Conservation (phyloP, 2,329 filamentous ascomycete genomes). For the Fusarium abutilonis region DNA sequence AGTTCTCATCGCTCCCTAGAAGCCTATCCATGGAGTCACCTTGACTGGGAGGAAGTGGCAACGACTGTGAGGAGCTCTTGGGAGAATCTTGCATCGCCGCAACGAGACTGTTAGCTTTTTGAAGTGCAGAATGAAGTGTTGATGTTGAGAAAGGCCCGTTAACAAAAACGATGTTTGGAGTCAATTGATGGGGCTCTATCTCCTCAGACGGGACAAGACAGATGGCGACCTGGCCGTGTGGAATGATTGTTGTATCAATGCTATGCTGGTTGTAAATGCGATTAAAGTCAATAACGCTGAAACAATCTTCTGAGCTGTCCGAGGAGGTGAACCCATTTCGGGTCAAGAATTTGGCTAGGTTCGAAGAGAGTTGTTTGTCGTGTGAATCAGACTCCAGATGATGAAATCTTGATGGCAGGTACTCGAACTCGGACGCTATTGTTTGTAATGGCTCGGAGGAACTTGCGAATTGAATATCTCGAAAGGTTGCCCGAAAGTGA, state of each 20-base stretch:
- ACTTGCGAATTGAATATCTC: conserved; percentile 3
- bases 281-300: conserved; percentile 30
- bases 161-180: conserved; percentile 27
- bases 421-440: background rate
- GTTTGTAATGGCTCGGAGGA: background rate
- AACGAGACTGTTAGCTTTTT: conserved; percentile 17
- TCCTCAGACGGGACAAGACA: conserved; percentile 26
- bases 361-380: background rate
- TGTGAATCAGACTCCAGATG: background rate
- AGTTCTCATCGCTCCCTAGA: background rate
- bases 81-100: background rate
- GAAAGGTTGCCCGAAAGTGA: conserved; percentile 49
- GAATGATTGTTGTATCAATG: conserved; percentile 2
- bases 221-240: conserved; percentile 14
- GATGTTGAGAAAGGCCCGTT: conserved; percentile 21
- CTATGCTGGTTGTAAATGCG: conserved; percentile 10
- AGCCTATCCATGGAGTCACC: background rate
- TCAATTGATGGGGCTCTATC: background rate
- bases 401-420: conserved; percentile 19
- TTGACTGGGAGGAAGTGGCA: background rate
- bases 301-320: background rate
- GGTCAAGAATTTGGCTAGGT: conserved; percentile 15
- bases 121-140: conserved; percentile 18
- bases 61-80: accelerated
- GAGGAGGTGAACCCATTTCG: conserved; percentile 17